Conservation (phyloP, 2,329 filamentous ascomycete genomes). For the Annulohypoxylon truncatum region DNA sequence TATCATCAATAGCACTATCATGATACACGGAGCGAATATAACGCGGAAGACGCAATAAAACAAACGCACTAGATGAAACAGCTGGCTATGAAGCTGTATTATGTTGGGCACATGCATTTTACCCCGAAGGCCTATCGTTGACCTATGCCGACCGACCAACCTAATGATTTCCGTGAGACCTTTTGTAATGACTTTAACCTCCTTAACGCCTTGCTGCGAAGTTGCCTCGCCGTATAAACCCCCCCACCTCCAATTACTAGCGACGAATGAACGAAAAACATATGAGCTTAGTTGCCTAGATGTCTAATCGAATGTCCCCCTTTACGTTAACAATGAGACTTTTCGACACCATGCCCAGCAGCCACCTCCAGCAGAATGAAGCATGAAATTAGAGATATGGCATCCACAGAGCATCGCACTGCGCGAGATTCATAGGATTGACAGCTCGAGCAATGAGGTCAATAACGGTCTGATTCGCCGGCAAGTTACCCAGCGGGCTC, state of each 20-base stretch:
- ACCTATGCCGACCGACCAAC: background rate
- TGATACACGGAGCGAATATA: background rate
- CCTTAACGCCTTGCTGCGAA: slow-evolving; percentile 27
- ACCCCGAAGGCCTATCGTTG: background rate
- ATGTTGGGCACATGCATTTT: background rate
- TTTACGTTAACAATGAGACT: background rate
- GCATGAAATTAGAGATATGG: slow-evolving; percentile 76
- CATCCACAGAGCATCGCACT: slow-evolving; percentile 97
- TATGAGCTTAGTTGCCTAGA: too few relatives aligned
- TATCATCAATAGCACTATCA: background rate
- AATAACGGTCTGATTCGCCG: slow-evolving; percentile 96
- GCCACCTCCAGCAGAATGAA: background rate
- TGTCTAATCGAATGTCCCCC: background rate
- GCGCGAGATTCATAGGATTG: slow-evolving; percentile 87
- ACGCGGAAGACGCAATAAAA: background rate
- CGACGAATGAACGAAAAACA: background rate
- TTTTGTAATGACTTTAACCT: background rate
- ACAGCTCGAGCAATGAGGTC: slow-evolving; percentile 93
- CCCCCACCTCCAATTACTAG: background rate
- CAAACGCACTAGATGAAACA: background rate
- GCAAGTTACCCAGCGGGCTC: slow-evolving; percentile 80
- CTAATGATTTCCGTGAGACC: background rate
- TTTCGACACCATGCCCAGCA: background rate
- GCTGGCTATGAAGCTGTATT: background rate
- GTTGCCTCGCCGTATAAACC: slow-evolving; percentile 6